Evolutionary conservation across 352 stramenopile species (phyloP).

Genomic region (Lagenidium giganteum): DNA sequence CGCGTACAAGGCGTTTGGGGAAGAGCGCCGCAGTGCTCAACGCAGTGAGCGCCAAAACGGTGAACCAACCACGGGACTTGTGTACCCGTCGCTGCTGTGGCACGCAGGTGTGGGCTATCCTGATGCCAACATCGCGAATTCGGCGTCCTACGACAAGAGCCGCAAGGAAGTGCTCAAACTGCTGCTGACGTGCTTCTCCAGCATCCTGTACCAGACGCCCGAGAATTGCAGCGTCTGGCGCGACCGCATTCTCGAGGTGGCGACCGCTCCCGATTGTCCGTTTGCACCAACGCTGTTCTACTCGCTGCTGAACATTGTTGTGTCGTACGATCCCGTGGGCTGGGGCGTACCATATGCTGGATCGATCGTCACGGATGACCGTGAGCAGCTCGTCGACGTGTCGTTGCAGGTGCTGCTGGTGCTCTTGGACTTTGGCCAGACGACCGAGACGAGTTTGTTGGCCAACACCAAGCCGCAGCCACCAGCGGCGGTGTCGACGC

Average conservation of each 20-base stretch:
- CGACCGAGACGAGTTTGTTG: conserved; percentile 32
- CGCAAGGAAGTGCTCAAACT: conserved; percentile 94
- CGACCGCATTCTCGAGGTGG: conserved; percentile 90
- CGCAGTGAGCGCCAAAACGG: conserved; percentile 37
- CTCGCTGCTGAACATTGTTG: conserved; percentile 94
- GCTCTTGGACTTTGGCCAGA: conserved; percentile 91
- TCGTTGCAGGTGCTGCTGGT: conserved; percentile 92
- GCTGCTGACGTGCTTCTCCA: conserved; percentile 92
- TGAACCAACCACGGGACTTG: conserved; percentile 26
- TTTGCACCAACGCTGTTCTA: conserved; percentile 96
- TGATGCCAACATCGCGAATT: conserved; percentile 65
- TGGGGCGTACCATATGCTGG: conserved; percentile 87
- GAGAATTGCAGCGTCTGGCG: conserved; percentile 89
- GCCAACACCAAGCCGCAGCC: conserved; percentile 48
- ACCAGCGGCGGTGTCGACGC: conserved; percentile 23
- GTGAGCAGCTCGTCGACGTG: conserved; percentile 89
- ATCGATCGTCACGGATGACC: conserved; percentile 86
- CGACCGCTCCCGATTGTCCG: conserved; percentile 84
- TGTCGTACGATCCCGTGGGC: conserved; percentile 91
- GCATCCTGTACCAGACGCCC: conserved; percentile 93
- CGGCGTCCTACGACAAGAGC: conserved; percentile 89
- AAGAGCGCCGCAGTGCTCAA: conserved; percentile 63
- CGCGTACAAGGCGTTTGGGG: conserved; percentile 74
- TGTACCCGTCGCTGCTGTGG: conserved; percentile 80
- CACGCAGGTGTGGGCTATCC: conserved; percentile 76